These are phyloP conservation scores for Colletotrichum nymphaeae DNA, from an alignment of 2,329 filamentous ascomycete species.

Conservation along the genomic window DNA sequence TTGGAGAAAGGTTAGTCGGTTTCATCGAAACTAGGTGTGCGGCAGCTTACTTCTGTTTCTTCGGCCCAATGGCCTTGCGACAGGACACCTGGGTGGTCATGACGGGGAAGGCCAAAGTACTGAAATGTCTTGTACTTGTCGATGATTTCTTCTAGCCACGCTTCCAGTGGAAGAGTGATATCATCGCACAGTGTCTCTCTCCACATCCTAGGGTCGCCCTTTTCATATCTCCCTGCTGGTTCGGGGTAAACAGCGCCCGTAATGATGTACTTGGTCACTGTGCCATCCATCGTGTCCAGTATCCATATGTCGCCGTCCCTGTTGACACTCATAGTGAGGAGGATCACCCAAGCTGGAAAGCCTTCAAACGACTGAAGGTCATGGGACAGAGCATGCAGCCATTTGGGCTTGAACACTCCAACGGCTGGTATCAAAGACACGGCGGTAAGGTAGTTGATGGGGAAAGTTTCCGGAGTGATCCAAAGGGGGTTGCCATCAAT, in stretches of 20 bases:
- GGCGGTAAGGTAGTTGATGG: conserved; percentile 2
- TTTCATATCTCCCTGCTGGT: neutral
- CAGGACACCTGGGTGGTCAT: neutral
- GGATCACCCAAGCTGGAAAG: neutral
- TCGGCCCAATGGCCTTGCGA: neutral
- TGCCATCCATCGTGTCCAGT: conserved; percentile 15
- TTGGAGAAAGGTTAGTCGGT: neutral
- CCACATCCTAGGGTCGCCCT: neutral
- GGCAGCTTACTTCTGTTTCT: neutral
- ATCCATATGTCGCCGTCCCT: conserved; percentile 14
- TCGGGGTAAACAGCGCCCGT: conserved; percentile 7
- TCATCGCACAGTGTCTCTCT: neutral
- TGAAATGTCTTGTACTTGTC: neutral
- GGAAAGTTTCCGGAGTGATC: conserved; percentile 11
- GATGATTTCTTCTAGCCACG: neutral
- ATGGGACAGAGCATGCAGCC: neutral
- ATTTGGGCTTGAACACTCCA: conserved; percentile 7
- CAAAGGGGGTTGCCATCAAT: conserved; percentile 14
- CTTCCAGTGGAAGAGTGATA: neutral
- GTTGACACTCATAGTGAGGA: neutral
- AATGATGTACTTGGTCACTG: conserved; percentile 24
- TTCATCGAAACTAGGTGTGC: no score
- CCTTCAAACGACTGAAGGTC: neutral
- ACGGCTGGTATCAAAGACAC: neutral
- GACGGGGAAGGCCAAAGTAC: neutral